A percentile compares a stretch with the other conserved stretches of the same genome.
These are phyloP conservation scores for Salix koriyanagi DNA, from an alignment of 345 rosid species.

Conservation along the genomic window DNA sequence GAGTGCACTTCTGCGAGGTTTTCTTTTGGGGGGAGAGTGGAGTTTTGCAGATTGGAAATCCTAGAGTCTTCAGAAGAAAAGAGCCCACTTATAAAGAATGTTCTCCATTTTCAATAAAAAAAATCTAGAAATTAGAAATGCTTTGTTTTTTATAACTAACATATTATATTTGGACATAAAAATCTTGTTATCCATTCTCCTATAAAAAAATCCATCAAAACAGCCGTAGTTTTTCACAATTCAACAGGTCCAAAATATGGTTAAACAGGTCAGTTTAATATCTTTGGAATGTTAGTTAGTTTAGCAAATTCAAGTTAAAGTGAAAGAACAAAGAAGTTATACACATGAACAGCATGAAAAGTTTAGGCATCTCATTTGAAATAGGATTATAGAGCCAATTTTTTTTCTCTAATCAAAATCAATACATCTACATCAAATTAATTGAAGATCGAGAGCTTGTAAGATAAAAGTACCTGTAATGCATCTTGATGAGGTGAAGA, in stretches of 20 bases:
- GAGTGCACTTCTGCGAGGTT: background rate
- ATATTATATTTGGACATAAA: background rate
- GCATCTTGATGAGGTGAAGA: constrained; percentile 82
- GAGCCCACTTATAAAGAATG: background rate
- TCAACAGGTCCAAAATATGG: background rate
- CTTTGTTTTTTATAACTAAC: background rate
- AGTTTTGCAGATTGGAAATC: background rate
- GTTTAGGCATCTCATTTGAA: background rate
- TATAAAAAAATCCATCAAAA: background rate
- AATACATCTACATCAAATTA: background rate
- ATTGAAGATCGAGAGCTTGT: background rate
- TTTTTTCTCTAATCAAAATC: background rate
- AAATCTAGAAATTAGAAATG: background rate
- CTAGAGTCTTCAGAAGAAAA: background rate
- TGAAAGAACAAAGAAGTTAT: background rate
- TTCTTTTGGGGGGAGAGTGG: background rate
- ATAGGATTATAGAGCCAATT: background rate
- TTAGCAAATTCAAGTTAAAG: background rate
- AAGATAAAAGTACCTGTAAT: constrained; percentile 49
- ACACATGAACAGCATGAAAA: background rate
- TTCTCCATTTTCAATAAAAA: background rate
- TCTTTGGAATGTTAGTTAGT: background rate
- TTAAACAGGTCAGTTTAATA: background rate
- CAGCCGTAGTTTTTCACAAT: background rate
- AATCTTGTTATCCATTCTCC: background rate